Conservation (phyloP, 1,284 basidiomycete genomes). For the Grifola frondosa region DNA sequence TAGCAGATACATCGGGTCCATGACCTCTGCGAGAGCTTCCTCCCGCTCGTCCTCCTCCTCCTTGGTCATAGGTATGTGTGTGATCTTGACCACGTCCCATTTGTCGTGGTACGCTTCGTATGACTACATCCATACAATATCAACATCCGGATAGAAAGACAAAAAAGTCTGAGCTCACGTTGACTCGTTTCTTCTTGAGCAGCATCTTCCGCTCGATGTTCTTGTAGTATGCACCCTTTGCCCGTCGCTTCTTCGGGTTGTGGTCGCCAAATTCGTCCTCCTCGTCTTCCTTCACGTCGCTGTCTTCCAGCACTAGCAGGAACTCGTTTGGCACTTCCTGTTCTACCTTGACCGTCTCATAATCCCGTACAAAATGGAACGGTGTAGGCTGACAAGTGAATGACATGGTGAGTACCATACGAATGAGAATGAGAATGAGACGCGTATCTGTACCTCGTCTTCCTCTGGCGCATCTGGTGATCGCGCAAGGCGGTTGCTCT, state of each 20-base stretch:
- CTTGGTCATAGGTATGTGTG: slow-evolving; percentile 49
- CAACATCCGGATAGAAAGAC: neutral
- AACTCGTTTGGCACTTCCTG: slow-evolving; percentile 85
- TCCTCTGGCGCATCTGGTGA: slow-evolving; percentile 47
- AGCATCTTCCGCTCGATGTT: slow-evolving; percentile 84
- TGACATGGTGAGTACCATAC: neutral
- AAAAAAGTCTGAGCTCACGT: slow-evolving; percentile 45
- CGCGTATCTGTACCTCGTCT: slow-evolving; percentile 40
- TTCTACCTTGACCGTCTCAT: slow-evolving; percentile 81
- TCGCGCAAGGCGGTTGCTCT: slow-evolving; percentile 26
- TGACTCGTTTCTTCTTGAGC: slow-evolving; percentile 81
- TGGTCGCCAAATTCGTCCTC: slow-evolving; percentile 37
- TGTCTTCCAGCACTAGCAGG: slow-evolving; percentile 73
- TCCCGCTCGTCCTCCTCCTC: slow-evolving; percentile 55
- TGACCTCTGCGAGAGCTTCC: slow-evolving; percentile 52
- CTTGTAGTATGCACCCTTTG: slow-evolving; percentile 80
- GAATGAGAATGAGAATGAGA: neutral
- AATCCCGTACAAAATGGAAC: slow-evolving; percentile 78
- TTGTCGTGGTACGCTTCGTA: slow-evolving; percentile 71
- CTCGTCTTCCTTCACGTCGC: slow-evolving; percentile 37
- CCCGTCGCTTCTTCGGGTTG: slow-evolving; percentile 23
- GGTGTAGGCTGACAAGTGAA: slow-evolving; percentile 49
- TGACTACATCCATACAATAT: slow-evolving; percentile 37
- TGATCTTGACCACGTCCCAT: slow-evolving; percentile 74
- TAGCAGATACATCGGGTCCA: slow-evolving; percentile 50